phyloP scores from a whole-genome alignment of 148 eudicot species.

The Amaranthus palmeri region DNA sequence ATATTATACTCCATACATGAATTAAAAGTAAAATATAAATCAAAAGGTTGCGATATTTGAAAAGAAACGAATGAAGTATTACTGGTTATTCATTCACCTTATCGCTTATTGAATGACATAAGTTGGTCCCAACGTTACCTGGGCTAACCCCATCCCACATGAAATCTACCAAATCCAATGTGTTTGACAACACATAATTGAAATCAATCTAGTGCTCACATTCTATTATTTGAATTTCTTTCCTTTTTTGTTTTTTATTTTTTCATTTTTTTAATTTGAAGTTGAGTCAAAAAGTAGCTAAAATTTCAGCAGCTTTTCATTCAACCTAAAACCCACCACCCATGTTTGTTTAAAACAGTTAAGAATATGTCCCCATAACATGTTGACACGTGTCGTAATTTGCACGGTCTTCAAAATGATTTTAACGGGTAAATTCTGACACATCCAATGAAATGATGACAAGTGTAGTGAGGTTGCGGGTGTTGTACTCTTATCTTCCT shows the following conservation, averaged over 20 bases:
- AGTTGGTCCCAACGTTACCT: not conserved
- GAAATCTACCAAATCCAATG: not conserved
- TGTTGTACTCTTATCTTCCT: not conserved
- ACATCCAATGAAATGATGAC: not conserved
- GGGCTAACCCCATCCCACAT: conserved; percentile 5
- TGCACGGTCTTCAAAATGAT: not conserved
- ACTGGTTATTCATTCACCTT: too few species aligned
- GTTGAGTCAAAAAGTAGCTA: conserved; percentile 5
- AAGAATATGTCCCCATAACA: not conserved
- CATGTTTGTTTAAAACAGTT: not conserved
- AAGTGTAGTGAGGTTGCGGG: not conserved
- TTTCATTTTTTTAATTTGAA: conserved; percentile 1
- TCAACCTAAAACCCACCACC: not conserved
- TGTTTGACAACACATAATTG: not conserved
- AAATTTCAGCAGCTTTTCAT: not conserved
- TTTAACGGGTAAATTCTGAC: conserved; percentile 3
- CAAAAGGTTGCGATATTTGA: too few species aligned
- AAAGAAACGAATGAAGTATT: too few species aligned
- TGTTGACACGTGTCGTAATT: not conserved
- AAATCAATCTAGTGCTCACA: not conserved
- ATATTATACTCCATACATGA: too few species aligned
- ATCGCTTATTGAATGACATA: not conserved
- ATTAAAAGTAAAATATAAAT: too few species aligned
- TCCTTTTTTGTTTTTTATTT: not conserved
- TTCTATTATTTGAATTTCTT: not conserved